A percentile compares a stretch with the other conserved stretches of the same genome.
Evolutionary conservation across 345 rosid species (phyloP).

Genomic region (Hevea brasiliensis): DNA sequence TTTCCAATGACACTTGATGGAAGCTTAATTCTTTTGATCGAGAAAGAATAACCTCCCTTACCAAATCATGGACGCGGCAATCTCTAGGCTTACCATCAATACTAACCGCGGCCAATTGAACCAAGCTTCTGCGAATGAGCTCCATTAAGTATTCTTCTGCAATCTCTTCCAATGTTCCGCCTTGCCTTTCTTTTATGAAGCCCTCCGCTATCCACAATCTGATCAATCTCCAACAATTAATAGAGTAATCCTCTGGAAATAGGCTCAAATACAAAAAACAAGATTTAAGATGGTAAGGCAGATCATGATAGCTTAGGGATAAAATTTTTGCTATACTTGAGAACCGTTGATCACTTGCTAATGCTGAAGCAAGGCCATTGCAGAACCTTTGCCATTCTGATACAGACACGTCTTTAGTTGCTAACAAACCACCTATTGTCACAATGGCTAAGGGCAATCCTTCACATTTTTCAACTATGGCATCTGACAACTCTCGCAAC

Average conservation of each 20-base stretch:
- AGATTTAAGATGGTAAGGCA: constrained; percentile 45
- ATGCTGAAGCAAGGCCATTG: constrained; percentile 33
- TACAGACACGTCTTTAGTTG: constrained; percentile 24
- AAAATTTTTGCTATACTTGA: constrained; percentile 33
- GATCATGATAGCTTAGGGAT: constrained; percentile 41
- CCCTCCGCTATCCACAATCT: constrained; percentile 48
- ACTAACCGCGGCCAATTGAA: constrained; percentile 29
- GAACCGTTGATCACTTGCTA: constrained; percentile 31
- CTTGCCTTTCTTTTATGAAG: constrained; percentile 38
- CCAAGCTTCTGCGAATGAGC: constrained; percentile 43
- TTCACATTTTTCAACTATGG: constrained; percentile 36
- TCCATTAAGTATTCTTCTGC: constrained; percentile 43
- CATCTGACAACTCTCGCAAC: constrained; percentile 28
- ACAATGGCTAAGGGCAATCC: no score
- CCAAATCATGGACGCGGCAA: constrained; percentile 42
- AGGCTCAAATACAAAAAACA: constrained; percentile 44
- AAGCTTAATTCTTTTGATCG: constrained; percentile 43
- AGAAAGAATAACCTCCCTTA: constrained; percentile 31
- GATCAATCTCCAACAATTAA: constrained; percentile 25
- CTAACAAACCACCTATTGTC: constrained; percentile 43
- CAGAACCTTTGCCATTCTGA: constrained; percentile 38
- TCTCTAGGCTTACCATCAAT: constrained; percentile 34
- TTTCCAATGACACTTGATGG: constrained; percentile 26
- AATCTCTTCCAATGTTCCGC: constrained; percentile 43
- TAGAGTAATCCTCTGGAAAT: constrained; percentile 34